Percentiles rank a stretch among this genome's conserved stretches.
Evolutionary conservation across 495 filamentous ascomycete species (phyloP).

Genomic region (Neurospora sp.): DNA sequence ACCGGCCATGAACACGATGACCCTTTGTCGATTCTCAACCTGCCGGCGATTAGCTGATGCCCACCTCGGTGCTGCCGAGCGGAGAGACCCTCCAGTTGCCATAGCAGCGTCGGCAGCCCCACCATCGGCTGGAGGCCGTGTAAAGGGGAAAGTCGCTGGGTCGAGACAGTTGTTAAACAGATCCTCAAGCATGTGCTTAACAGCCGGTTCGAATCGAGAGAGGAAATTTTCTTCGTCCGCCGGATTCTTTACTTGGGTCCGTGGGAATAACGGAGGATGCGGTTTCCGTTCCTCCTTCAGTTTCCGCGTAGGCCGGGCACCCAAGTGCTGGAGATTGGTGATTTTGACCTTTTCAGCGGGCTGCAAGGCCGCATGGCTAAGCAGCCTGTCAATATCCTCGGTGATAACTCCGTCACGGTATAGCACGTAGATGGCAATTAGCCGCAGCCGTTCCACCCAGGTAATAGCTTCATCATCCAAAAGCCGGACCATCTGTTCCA

Average conservation of each 20-base stretch:
- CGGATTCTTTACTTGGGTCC: slow-evolving; percentile 42
- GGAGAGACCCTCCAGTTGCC: slow-evolving; percentile 63
- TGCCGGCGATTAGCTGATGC: slow-evolving; percentile 66
- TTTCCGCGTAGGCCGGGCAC: slow-evolving; percentile 59
- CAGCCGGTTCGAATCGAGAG: slow-evolving; percentile 58
- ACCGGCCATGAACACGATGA: slow-evolving; percentile 93
- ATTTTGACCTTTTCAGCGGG: slow-evolving; percentile 58
- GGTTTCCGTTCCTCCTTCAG: slow-evolving; percentile 67
- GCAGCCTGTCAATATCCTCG: slow-evolving; percentile 76
- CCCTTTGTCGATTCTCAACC: slow-evolving; percentile 75
- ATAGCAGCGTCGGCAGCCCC: slow-evolving; percentile 44
- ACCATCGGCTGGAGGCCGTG: slow-evolving; percentile 50
- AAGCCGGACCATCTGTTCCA: slow-evolving; percentile 74
- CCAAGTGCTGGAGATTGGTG: slow-evolving; percentile 71
- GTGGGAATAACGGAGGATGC: slow-evolving; percentile 54
- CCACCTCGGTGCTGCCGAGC: slow-evolving; percentile 87
- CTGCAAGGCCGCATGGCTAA: slow-evolving; percentile 73
- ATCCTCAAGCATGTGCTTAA: slow-evolving; percentile 74
- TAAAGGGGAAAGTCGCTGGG: slow-evolving; percentile 67
- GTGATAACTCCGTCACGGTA: slow-evolving; percentile 79
- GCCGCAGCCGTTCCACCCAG: slow-evolving; percentile 65
- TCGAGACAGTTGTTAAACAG: slow-evolving; percentile 56
- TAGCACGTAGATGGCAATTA: slow-evolving; percentile 76
- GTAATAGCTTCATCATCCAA: slow-evolving; percentile 69
- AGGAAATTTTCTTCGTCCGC: slow-evolving; percentile 52